Percentiles rank a stretch among this genome's conserved stretches.
Conservation (phyloP, 768 basidiomycete genomes). For the Mycena rosella region DNA sequence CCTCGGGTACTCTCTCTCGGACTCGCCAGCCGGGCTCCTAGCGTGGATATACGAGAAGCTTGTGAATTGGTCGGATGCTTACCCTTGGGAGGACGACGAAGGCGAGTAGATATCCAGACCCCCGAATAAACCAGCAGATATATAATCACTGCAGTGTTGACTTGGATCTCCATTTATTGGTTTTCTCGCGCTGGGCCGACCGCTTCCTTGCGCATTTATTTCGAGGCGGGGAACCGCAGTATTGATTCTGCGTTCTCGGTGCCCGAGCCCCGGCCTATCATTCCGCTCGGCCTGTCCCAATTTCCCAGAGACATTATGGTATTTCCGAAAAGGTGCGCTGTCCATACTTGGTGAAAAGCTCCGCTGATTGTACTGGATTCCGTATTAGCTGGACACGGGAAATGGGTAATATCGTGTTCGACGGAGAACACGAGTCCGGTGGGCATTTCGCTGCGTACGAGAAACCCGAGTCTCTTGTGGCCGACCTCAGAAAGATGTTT, state of each 20-base stretch:
- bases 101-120: neutral
- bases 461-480: neutral
- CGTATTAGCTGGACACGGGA: neutral
- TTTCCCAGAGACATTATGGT: neutral
- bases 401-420: conserved; percentile 8
- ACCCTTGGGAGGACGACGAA: conserved; percentile 24
- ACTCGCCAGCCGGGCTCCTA: conserved; percentile 13
- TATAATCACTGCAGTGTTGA: neutral
- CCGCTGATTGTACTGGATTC: neutral
- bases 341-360: neutral
- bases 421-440: conserved; percentile 12
- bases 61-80: conserved; percentile 7
- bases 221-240: neutral
- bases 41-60: conserved; percentile 27
- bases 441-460: conserved; percentile 22
- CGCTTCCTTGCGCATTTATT: conserved; percentile 7
- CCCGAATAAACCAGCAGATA: neutral
- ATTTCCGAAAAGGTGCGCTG: neutral
- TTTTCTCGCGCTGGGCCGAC: conserved; percentile 18
- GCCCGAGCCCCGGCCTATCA: neutral
- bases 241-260: neutral
- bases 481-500: conserved; percentile 18
- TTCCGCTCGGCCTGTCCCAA: conserved; percentile 7
- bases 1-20: conserved; percentile 6
- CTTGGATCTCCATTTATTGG: conserved; percentile 24